Evolutionary conservation across 2,329 filamentous ascomycete species (phyloP), one percentile per base, ranked within the genome.

Genomic region (Aspergillus pseudoterreus): DNA sequence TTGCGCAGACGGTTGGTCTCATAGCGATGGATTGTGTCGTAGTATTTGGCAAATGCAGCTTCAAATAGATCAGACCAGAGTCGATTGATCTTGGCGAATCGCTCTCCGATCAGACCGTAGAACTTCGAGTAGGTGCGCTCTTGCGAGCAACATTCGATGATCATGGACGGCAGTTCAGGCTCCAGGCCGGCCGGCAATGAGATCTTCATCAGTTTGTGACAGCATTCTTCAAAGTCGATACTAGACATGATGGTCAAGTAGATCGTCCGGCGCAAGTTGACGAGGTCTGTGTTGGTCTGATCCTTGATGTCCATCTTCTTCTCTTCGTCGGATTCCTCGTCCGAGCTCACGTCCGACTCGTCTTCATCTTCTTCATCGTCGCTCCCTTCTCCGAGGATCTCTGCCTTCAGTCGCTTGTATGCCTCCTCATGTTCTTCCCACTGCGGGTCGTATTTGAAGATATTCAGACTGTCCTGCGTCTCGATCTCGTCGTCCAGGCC

Each of bases 191-290:
- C 77, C 1, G 94, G 94, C 9, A 99, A 80, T 57, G 89, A 90
- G 68, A 99, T 86, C 73, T 90, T 92, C 84, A 97, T 94, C 58
- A 99, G 80, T 75, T 97, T 99, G 78, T 99, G 94, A 54, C 90
- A 92, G 53, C 89, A 91, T 82, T 99, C 94, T 74, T 99, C 94
- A 50, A 95, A 95, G 53, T 95, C 90, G 60, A 94, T 90, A 63
- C 89, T 94, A 36, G 90, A 95, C 89, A 95, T 95, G 70, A 99
- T 95, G 10, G 92, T 99, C 56, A 99, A 80, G 71, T 99, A 99
- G 62, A 97, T 99, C 6, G 90, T 96, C 64, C 91, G 84, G 54
- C 94, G 87, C 46, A 99, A 78, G 66, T 95, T 95, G 68, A 97
- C 90, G 12, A 99, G 81, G 69, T 99, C 92, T 0, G 92, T 92